Evolutionary conservation across 441 rosid genomes (phyloP).

Genomic region (Biscutella laevigata): DNA sequence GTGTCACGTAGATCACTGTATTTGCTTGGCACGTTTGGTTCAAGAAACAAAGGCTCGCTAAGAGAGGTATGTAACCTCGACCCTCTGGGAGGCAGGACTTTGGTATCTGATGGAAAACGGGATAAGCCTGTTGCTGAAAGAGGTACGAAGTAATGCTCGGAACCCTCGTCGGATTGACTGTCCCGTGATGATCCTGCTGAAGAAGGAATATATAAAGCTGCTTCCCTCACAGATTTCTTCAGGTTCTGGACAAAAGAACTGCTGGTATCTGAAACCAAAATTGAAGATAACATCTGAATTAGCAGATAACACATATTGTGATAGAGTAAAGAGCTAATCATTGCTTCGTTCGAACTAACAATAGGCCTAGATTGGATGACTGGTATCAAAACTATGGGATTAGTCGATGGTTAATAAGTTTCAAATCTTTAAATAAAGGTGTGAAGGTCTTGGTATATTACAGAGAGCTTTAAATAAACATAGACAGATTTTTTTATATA

Average conservation of each 20-base stretch:
- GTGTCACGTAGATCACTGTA: constrained; percentile 51
- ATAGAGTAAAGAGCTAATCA: constrained; percentile 2
- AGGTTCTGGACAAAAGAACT: constrained; percentile 58
- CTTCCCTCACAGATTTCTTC: constrained; percentile 90
- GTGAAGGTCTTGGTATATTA: neutral
- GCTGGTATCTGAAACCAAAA: constrained; percentile 54
- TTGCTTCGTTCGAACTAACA: neutral
- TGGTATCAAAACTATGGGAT: neutral
- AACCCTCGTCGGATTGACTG: constrained; percentile 65
- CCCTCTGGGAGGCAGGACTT: constrained; percentile 39
- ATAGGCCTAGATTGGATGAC: neutral
- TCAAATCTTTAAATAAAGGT: too few relatives aligned
- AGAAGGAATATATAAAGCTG: constrained; percentile 59
- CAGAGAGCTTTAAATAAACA: neutral
- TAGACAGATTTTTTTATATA: neutral
- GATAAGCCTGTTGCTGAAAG: constrained; percentile 56
- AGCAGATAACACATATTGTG: neutral
- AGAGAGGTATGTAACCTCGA: constrained; percentile 45
- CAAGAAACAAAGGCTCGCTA: constrained; percentile 38
- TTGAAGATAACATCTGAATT: neutral
- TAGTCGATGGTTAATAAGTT: too few relatives aligned
- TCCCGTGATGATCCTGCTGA: constrained; percentile 62
- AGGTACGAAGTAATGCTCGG: constrained; percentile 86
- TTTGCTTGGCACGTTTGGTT: constrained; percentile 45
- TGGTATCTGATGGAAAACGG: constrained; percentile 41